These are phyloP conservation scores for Clonostachys chloroleuca DNA, from an alignment of 2,329 filamentous ascomycete genomes.

Conservation along the genomic window DNA sequence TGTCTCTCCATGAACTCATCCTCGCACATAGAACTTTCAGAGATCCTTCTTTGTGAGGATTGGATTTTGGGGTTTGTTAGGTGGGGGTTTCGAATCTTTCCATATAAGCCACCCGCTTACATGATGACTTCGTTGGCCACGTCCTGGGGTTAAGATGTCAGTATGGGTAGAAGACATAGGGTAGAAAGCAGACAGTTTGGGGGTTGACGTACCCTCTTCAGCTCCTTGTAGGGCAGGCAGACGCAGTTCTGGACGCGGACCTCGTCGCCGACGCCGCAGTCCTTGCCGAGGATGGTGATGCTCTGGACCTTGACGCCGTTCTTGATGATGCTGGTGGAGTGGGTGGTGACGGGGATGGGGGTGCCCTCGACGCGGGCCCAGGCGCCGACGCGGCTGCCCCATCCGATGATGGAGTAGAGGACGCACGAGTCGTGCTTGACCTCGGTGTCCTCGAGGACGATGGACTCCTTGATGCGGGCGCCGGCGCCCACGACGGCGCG, in stretches of 20 bases:
- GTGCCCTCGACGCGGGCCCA: constrained; percentile 98
- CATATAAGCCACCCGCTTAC: constrained; percentile 41
- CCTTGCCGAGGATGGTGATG: constrained; percentile 95
- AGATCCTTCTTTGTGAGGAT: too few species aligned
- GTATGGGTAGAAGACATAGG: too few species aligned
- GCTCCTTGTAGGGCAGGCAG: constrained; percentile 94
- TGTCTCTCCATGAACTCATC: too few species aligned
- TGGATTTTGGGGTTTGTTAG: too few species aligned
- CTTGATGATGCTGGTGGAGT: constrained; percentile 93
- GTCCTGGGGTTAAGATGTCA: constrained; percentile 50
- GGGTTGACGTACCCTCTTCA: constrained; percentile 74
- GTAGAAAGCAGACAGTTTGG: not conserved
- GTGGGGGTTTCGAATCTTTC: too few species aligned
- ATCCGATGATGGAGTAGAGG: constrained; percentile 93
- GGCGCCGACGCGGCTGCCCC: constrained; percentile 93
- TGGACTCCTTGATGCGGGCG: constrained; percentile 89
- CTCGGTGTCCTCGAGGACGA: constrained; percentile 91
- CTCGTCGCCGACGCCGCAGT: constrained; percentile 90
- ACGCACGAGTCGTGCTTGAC: constrained; percentile 97
- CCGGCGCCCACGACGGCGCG: constrained; percentile 80
- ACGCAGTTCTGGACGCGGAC: constrained; percentile 96
- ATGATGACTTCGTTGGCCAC: constrained; percentile 88
- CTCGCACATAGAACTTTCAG: too few species aligned
- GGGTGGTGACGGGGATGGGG: constrained; percentile 79
- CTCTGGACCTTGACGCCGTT: constrained; percentile 98